Evolutionary conservation across 257 asterid species (phyloP), one percentile per base, ranked within the genome.

Genomic region (Rubia yunnanensis): DNA sequence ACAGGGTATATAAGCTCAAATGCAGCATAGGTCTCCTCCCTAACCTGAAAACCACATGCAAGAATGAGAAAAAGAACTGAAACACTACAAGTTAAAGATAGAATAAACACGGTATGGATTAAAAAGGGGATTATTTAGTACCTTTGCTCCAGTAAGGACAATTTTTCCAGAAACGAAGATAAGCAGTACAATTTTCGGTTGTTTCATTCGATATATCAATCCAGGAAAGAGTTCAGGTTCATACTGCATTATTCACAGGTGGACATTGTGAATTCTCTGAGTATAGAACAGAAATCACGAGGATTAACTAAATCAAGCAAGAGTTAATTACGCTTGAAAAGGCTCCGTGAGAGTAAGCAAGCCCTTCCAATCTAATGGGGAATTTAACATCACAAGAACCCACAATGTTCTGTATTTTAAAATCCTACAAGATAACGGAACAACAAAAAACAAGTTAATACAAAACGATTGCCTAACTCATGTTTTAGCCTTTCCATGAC

Each of bases 171-270:
- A 91, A 22, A 91, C 98, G 63, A 91, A 91, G 27, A 91, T 91
- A 59, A 88, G 98, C 73, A 91, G 85, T 72, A 91, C 98, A 68
- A 90, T 90, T 76, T 90, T 90, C 6, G 97, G 97, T 64, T 91
- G 95, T 72, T 88, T 88, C 98, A 91, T 91, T 66, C 96, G 85
- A 76, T 91, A 91, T 72, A 88, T 86, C 74, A 91, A 60, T 67
- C 96, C 98, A 68, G 96, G 98, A 75, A 91, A 91, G 56, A 88
- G 80, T 80, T 91, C 98, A 44, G 98, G 98, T 72, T 91, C 98
- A 68, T 91, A 91, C 98, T 91, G 84, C 49, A 69, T 69, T 74
- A 76, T 31, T 65, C 66, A 82, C 67, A 66, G 14, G 34, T n/a
- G 55, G 48, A 26, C 20, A 41, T 11, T 1, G 38, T 63, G 24